Evolutionary conservation across 306 rosid genomes (phyloP).

Genomic region (Glycyrrhiza uralensis): DNA sequence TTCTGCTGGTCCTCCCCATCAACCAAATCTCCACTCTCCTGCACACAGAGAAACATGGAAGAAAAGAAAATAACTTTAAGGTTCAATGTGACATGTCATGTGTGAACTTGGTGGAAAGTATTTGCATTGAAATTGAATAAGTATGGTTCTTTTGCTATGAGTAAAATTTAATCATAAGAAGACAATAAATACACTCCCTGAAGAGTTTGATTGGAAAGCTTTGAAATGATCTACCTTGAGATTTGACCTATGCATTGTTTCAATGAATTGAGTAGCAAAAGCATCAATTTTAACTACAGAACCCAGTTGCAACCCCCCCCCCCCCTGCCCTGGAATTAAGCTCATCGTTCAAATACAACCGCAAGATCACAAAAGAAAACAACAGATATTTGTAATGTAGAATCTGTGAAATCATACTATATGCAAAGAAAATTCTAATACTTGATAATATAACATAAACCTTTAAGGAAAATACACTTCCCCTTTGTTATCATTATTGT

Average conservation of each 20-base stretch:
- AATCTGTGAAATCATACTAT: background rate
- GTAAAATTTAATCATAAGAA: background rate
- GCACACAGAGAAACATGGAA: conserved; percentile 24
- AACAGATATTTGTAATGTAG: conserved; percentile 2
- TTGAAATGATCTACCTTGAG: conserved; percentile 9
- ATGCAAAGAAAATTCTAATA: background rate
- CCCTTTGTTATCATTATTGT: background rate
- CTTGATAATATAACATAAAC: background rate
- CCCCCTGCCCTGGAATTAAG: background rate
- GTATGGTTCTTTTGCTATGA: background rate
- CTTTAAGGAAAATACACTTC: background rate
- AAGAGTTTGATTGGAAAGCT: background rate
- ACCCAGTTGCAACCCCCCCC: background rate
- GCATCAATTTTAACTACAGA: conserved; percentile 1
- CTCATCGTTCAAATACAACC: background rate
- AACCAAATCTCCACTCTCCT: conserved; percentile 73
- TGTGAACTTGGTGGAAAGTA: conserved; percentile 5
- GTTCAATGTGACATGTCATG: background rate
- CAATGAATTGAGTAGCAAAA: conserved; percentile 3
- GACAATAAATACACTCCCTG: background rate
- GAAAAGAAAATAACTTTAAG: background rate
- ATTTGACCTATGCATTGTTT: background rate
- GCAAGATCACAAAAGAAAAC: background rate
- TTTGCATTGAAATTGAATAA: background rate
- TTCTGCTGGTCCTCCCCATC: conserved; percentile 77